phyloP scores from a whole-genome alignment of 768 basidiomycete genomes.

The Gymnopilus junonius region DNA sequence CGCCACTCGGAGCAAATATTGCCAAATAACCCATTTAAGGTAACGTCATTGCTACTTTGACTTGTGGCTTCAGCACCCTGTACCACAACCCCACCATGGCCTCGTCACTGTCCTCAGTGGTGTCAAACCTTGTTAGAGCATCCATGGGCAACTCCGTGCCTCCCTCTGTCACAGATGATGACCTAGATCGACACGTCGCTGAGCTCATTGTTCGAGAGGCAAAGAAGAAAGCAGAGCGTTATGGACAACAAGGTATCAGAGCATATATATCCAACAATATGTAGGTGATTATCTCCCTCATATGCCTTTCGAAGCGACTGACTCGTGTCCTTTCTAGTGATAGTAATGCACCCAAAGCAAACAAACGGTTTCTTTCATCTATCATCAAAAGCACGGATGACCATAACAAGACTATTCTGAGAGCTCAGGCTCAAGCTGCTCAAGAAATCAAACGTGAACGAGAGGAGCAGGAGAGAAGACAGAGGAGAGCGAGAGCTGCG shows the following conservation, averaged over 20 bases:
- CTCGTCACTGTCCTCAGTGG: conserved; percentile 80
- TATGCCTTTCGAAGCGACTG: neutral
- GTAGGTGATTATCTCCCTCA: conserved; percentile 35
- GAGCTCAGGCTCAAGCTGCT: conserved; percentile 72
- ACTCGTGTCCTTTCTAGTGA: conserved; percentile 47
- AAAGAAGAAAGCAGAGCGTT: conserved; percentile 85
- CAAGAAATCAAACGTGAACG: conserved; percentile 72
- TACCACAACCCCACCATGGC: neutral
- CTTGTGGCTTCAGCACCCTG: neutral
- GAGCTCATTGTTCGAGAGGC: conserved; percentile 93
- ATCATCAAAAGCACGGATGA: conserved; percentile 96
- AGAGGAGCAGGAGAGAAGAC: conserved; percentile 66
- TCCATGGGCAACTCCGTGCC: conserved; percentile 73
- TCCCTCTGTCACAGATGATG: conserved; percentile 69
- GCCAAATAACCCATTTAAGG: conserved; percentile 4
- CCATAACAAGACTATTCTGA: conserved; percentile 87
- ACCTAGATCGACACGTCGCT: conserved; percentile 91
- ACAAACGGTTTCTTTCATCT: conserved; percentile 80
- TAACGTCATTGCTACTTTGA: neutral
- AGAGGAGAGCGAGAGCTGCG: conserved; percentile 68
- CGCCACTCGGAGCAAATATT: conserved; percentile 2
- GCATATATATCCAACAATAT: conserved; percentile 69
- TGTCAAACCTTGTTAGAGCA: conserved; percentile 78
- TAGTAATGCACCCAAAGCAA: conserved; percentile 75
- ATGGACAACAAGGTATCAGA: conserved; percentile 74